A percentile compares a stretch with the other conserved stretches of the same genome.
Conservation (phyloP, 768 basidiomycete genomes). For the Royoungia palumana region DNA sequence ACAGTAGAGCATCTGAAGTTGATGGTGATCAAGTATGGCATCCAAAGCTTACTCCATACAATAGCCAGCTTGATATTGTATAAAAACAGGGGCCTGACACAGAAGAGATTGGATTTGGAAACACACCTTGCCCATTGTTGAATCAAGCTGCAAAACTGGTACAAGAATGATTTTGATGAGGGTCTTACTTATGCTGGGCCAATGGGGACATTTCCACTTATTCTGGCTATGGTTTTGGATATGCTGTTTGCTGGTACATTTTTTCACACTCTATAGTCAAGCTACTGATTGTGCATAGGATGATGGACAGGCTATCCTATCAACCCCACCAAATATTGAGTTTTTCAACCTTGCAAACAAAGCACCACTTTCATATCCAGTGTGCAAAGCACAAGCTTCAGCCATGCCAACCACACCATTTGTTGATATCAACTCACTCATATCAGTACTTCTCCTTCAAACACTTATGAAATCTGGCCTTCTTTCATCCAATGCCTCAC, state of each 20-base stretch:
- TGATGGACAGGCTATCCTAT: not conserved
- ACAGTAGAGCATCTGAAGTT: no score
- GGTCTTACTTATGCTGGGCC: conserved; percentile 4
- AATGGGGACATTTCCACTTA: not conserved
- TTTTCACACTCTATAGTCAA: not conserved
- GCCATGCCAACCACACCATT: not conserved
- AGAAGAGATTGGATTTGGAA: not conserved
- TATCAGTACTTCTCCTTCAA: conserved; percentile 5
- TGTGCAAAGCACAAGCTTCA: not conserved
- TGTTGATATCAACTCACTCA: not conserved
- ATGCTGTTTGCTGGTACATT: conserved; percentile 1
- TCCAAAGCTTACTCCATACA: no score
- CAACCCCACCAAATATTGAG: not conserved
- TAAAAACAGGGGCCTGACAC: no score
- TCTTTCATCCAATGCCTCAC: no score
- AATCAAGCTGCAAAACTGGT: not conserved
- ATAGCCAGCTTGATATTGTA: no score
- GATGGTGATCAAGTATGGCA: no score
- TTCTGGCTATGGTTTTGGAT: conserved; percentile 6
- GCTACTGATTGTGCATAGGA: not conserved
- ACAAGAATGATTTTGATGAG: conserved; percentile 6
- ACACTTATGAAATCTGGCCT: no score
- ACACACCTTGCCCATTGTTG: not conserved
- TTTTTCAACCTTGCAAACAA: not conserved
- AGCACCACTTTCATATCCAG: not conserved